These are phyloP conservation scores for Petunia axillaris DNA, from an alignment of 257 asterid genomes.

Conservation along the genomic window DNA sequence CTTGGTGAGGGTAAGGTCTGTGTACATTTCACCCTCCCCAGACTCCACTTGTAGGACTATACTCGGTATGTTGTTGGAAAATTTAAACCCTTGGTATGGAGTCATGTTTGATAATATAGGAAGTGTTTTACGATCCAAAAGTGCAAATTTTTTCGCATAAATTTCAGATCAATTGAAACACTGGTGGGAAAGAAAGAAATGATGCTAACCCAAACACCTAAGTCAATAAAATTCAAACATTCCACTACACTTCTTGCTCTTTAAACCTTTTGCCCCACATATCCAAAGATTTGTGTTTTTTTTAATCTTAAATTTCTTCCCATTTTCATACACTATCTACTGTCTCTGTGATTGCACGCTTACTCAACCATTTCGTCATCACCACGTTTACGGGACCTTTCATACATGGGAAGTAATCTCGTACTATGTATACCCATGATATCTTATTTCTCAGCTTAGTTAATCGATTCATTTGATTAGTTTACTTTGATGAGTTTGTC, in stretches of 20 bases:
- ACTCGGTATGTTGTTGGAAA: too few relatives aligned
- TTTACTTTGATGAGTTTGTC: constrained; percentile 1
- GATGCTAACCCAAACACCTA: too few relatives aligned
- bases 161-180: too few relatives aligned
- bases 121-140: too few relatives aligned
- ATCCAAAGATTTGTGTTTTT: neutral
- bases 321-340: constrained; percentile 40
- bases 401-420: constrained; percentile 26
- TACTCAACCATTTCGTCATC: constrained; percentile 81
- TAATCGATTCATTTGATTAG: neutral
- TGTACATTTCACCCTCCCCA: too few relatives aligned
- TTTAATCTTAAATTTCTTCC: neutral
- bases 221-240: too few relatives aligned
- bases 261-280: neutral
- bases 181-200: too few relatives aligned
- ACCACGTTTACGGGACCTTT: constrained; percentile 46
- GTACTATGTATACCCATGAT: constrained; percentile 18
- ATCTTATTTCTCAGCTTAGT: neutral
- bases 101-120: too few relatives aligned
- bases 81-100: too few relatives aligned
- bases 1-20: too few relatives aligned
- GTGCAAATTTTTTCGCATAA: too few relatives aligned
- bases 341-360: constrained; percentile 62
- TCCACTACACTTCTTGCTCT: neutral
- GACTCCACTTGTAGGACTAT: too few relatives aligned